A percentile compares a stretch with the other conserved stretches of the same genome.
Evolutionary conservation across 192 early-diverging fungal species (phyloP).

Genomic region (Piromyces finnis): DNA sequence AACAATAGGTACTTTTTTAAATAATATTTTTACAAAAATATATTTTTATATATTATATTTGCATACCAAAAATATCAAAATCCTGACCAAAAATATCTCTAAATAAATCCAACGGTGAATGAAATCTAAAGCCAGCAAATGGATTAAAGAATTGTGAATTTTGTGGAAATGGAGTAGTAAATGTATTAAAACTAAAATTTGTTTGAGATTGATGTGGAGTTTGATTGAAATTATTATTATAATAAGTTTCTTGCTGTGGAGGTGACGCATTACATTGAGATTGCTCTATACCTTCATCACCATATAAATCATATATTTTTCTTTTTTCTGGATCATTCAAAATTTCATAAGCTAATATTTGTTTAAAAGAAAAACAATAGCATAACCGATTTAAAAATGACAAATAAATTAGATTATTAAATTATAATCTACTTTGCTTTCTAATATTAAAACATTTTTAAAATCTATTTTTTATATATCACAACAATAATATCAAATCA

Average conservation of each 20-base stretch:
- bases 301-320: neutral
- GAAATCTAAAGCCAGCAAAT: neutral
- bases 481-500: too few relatives aligned
- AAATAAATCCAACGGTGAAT: neutral
- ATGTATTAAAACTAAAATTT: neutral
- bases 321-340: neutral
- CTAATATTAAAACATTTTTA: too few relatives aligned
- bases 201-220: neutral
- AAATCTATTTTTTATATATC: too few relatives aligned
- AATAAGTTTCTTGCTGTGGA: neutral
- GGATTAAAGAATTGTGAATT: neutral
- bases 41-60: neutral
- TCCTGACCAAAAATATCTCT: neutral
- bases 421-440: too few relatives aligned
- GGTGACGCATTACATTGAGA: neutral
- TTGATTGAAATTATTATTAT: neutral
- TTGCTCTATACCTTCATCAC: neutral
- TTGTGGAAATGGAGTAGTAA: neutral
- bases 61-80: neutral
- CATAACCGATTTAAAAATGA: too few relatives aligned
- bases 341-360: neutral
- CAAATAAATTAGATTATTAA: too few relatives aligned
- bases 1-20: too few relatives aligned
- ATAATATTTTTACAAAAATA: too few relatives aligned
- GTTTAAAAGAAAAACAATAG: too few relatives aligned